Percentiles rank a stretch among this genome's conserved stretches.
phyloP scores from a whole-genome alignment of 805 yeast genomes.

The Ogataea dorogensis region DNA sequence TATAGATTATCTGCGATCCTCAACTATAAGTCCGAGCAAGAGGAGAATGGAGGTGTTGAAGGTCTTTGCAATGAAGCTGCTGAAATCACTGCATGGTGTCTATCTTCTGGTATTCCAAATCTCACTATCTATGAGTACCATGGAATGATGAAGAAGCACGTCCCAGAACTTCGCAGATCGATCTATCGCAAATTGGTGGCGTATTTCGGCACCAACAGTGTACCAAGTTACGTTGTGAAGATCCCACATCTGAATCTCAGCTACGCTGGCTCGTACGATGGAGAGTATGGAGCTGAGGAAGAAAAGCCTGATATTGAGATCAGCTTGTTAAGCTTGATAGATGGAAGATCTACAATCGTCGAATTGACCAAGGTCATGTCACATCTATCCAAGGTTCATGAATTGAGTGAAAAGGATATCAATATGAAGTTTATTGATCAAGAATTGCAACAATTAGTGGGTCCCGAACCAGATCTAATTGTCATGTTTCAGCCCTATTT shows the following conservation, averaged over 20 bases:
- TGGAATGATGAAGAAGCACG: conserved; percentile 59
- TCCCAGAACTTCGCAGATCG: conserved; percentile 55
- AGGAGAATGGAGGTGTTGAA: conserved; percentile 85
- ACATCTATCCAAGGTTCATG: conserved; percentile 61
- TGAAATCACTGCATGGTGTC: conserved; percentile 81
- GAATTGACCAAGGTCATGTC: conserved; percentile 86
- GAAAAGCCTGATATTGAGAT: conserved; percentile 51
- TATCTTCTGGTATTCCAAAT: conserved; percentile 79
- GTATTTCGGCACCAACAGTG: conserved; percentile 70
- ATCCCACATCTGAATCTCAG: conserved; percentile 65
- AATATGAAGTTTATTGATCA: conserved; percentile 73
- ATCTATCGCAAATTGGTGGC: conserved; percentile 57
- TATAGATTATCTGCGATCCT: conserved; percentile 72
- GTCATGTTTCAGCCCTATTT: conserved; percentile 81
- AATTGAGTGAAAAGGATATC: conserved; percentile 63
- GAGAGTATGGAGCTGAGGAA: conserved; percentile 28
- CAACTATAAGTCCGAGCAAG: conserved; percentile 68
- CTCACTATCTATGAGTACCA: conserved; percentile 76
- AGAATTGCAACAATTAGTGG: conserved; percentile 71
- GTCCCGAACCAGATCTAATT: conserved; percentile 89
- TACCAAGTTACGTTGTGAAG: conserved; percentile 60
- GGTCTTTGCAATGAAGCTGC: conserved; percentile 76
- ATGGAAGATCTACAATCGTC: conserved; percentile 88
- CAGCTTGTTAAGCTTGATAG: conserved; percentile 65
- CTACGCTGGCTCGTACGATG: conserved; percentile 40